Base-by-base conservation (phyloP, 2,329 filamentous ascomycete genomes). In the Colletotrichum filicis region DNA sequence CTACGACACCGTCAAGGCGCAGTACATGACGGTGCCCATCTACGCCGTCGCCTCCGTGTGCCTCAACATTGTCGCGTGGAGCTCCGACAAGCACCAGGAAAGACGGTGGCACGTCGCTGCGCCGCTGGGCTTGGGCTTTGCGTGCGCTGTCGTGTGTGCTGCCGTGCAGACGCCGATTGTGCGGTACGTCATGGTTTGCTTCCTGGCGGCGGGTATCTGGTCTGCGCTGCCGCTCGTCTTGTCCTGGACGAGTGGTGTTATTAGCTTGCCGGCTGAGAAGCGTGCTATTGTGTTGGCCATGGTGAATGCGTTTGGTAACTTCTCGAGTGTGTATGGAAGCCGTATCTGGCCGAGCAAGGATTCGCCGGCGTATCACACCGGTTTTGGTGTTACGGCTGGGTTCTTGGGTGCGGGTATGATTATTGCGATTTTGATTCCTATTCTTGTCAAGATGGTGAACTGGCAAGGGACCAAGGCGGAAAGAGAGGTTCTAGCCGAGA, bases 21-120 rank as follows among this genome's bases (percentile, higher is more conserved):
- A 86, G 69, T 87, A 87, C 78, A 88, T 87, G 86, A 81, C 80
- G 1, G 77, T 82, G 1, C 80, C 80, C 24, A 80, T 82, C 67
- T 82, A 79, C 69, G 76, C 66, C 53, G 71, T 74, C 16, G 73
- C 73, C 5, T 66, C 73, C 0, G 71, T 74, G 7, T 76, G 72
- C 63, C 74, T 78, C 65, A 77, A 77, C 72, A 42, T 75, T 42
- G 30, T 75, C n/a, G 76, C 76, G 14, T 78, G 76, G 76, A 70
- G 62, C 14, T 78, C 76, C 16, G 76, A 78, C 28, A 70, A 75
- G 30, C 67, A 63, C 37, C 65, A 49, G 26, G 77, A 78, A 72
- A 66, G 77, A 3, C 60, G 76, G 30, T 78, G 77, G 77, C 77
- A 78, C 66, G 66, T 76, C 24, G 60, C 71, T 7, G 69, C 53